A percentile compares a stretch with the other conserved stretches of the same genome.
These are phyloP conservation scores for Escovopsis weberi DNA, from an alignment of 2,329 filamentous ascomycete genomes.

Conservation along the genomic window DNA sequence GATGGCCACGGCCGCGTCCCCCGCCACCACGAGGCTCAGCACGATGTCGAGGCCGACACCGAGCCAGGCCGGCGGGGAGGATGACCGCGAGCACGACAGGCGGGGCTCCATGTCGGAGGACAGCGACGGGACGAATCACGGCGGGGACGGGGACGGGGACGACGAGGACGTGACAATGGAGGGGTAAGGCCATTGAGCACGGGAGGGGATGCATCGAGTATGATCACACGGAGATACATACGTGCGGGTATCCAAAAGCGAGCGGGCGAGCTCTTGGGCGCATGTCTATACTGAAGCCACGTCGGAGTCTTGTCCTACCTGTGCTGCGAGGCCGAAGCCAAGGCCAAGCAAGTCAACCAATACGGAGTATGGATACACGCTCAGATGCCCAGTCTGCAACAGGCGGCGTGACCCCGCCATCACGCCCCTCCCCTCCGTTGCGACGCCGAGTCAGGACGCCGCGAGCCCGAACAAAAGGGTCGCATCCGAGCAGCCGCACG, in stretches of 20 bases:
- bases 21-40: conserved; percentile 3
- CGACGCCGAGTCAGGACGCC: background rate
- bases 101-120: conserved; percentile 13
- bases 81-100: conserved; percentile 11
- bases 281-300: too few relatives aligned
- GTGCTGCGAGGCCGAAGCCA: too few relatives aligned
- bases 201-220: background rate
- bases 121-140: conserved; percentile 7
- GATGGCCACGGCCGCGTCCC: background rate
- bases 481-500: background rate
- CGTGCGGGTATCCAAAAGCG: too few relatives aligned
- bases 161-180: conserved; percentile 3
- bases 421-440: background rate
- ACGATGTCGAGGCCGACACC: conserved; percentile 22
- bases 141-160: background rate
- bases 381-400: too few relatives aligned
- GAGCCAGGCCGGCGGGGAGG: conserved; percentile 12
- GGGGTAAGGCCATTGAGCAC: background rate
- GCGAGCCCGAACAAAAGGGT: background rate
- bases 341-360: too few relatives aligned
- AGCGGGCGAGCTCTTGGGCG: too few relatives aligned
- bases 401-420: too few relatives aligned
- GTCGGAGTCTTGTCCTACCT: too few relatives aligned
- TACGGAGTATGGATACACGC: too few relatives aligned
- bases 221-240: too few relatives aligned